Evolutionary conservation across 345 rosid genomes (phyloP).

Genomic region (Cardiospermum halicacabum): DNA sequence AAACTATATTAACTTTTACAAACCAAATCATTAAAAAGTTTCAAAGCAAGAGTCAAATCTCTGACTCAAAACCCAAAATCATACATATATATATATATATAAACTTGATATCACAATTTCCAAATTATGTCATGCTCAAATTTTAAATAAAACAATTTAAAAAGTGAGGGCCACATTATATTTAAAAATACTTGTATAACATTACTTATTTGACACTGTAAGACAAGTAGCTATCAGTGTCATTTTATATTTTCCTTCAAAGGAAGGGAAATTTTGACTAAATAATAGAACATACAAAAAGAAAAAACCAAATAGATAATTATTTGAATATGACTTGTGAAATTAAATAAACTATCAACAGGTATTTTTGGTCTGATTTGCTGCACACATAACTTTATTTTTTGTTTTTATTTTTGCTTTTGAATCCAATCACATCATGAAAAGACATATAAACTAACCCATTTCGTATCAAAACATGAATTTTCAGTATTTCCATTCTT

Average conservation of each 20-base stretch:
- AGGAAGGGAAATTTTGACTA: neutral
- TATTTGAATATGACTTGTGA: slow-evolving; percentile 5
- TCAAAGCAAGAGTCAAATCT: neutral
- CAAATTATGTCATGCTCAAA: no score
- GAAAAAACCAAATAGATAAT: neutral
- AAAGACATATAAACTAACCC: slow-evolving; percentile 2
- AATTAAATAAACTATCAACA: neutral
- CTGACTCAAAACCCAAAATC: neutral
- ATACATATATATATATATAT: no score
- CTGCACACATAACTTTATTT: neutral
- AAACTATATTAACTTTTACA: neutral
- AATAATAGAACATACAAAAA: neutral
- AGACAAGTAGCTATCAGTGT: neutral
- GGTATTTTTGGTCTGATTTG: neutral
- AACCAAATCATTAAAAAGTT: neutral
- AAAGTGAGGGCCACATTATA: neutral
- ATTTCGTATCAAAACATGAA: neutral
- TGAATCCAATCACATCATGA: neutral
- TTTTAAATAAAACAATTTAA: no score
- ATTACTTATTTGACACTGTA: neutral
- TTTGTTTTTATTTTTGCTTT: neutral
- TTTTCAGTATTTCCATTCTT: neutral
- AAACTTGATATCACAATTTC: neutral
- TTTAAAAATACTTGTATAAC: neutral
- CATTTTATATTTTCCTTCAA: neutral